These are phyloP conservation scores for Rhynchosporium graminicola DNA, from an alignment of 2,329 filamentous ascomycete species.

Conservation along the genomic window DNA sequence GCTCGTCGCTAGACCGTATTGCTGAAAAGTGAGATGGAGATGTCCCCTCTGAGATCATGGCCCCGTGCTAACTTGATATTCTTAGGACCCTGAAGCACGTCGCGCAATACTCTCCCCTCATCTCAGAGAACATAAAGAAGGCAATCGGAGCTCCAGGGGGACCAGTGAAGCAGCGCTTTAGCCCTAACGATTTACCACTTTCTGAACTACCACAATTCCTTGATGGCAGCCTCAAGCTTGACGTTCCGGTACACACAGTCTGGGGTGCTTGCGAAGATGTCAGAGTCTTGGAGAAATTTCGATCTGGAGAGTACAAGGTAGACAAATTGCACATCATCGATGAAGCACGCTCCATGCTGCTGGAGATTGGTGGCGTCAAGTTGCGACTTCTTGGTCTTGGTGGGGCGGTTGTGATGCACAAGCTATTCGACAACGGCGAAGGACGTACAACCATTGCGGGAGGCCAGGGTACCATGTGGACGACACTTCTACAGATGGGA, in stretches of 20 bases:
- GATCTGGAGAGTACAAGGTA: conserved; percentile 97
- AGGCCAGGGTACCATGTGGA: conserved; percentile 99
- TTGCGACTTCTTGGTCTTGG: conserved; percentile 89
- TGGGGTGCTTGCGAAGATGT: conserved; percentile 99
- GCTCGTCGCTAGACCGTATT: conserved; percentile 92
- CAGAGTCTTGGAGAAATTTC: conserved; percentile 93
- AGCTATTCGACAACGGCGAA: conserved; percentile 98
- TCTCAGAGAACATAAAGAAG: conserved; percentile 75
- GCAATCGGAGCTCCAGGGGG: conserved; percentile 66
- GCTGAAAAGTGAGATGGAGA: conserved; percentile 79
- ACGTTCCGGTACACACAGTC: conserved; percentile 96
- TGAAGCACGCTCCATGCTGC: conserved; percentile 90
- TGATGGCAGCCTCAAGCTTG: conserved; percentile 83
- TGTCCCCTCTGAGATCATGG: conserved; percentile 12
- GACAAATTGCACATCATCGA: conserved; percentile 98
- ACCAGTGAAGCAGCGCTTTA: conserved; percentile 83
- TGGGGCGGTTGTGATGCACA: conserved; percentile 98
- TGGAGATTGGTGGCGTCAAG: conserved; percentile 95
- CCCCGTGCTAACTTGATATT: conserved; percentile 35
- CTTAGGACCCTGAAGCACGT: conserved; percentile 93
- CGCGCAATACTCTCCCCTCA: conserved; percentile 94
- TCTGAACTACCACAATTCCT: conserved; percentile 91
- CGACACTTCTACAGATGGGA: conserved; percentile 94
- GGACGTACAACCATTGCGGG: conserved; percentile 97
- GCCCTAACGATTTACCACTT: conserved; percentile 78